Conservation (phyloP, 75 land plant genomes). For the Cryptomeria japonica region DNA sequence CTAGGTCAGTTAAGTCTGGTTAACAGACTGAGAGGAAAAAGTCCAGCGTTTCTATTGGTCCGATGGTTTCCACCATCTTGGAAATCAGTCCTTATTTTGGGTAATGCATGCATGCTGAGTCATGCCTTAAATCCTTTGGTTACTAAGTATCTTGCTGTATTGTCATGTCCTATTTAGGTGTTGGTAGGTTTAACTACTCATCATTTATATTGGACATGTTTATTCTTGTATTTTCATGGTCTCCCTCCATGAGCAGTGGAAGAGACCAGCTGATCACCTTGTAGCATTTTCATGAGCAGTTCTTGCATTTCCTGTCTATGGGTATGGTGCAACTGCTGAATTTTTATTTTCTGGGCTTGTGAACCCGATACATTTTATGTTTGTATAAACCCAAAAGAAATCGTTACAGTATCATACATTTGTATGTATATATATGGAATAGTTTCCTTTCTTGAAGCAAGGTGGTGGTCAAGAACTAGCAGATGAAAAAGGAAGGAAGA, state of each 20-base stretch:
- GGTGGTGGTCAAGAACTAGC: neutral
- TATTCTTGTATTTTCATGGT: neutral
- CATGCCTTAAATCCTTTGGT: no score
- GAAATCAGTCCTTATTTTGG: neutral
- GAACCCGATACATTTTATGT: neutral
- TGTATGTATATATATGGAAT: neutral
- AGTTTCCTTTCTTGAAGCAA: neutral
- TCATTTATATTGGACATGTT: neutral
- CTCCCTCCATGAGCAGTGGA: neutral
- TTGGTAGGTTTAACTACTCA: neutral
- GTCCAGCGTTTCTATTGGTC: neutral
- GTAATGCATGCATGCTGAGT: neutral
- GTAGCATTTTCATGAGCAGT: no score
- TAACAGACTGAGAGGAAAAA: neutral
- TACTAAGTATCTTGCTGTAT: no score
- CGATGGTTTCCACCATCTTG: neutral
- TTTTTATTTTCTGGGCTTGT: neutral
- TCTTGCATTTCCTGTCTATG: neutral
- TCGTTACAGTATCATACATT: neutral
- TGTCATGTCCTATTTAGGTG: neutral
- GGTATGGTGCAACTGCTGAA: neutral
- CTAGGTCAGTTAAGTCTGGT: neutral
- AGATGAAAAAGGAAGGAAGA: neutral
- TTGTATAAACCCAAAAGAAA: neutral
- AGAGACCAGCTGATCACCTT: no score